These are phyloP conservation scores for Marchantia polymorpha DNA, from an alignment of 225 moss, liverwort and hornwort species.

Conservation along the genomic window DNA sequence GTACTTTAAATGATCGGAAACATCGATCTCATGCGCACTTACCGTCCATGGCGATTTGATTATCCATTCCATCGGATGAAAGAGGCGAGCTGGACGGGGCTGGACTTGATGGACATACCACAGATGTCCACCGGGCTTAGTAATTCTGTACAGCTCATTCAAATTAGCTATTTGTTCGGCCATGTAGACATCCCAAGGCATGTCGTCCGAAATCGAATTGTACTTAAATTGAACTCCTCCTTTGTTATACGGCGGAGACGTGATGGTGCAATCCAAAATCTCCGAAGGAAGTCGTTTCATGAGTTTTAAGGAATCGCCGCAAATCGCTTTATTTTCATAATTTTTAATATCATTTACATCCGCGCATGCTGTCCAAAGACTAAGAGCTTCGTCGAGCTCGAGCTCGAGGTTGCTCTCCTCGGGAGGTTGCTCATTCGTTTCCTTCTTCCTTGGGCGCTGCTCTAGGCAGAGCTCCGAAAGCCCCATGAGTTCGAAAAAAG, in stretches of 20 bases:
- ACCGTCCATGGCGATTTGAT: background rate
- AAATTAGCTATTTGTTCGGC: background rate
- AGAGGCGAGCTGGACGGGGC: background rate
- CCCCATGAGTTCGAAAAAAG: background rate
- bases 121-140: constrained; percentile 1
- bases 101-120: constrained; percentile 3
- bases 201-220: background rate
- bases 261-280: background rate
- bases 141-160: background rate
- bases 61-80: background rate
- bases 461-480: background rate
- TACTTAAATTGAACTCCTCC: background rate
- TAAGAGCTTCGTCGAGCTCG: background rate
- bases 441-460: background rate
- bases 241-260: background rate
- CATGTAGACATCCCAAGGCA: background rate
- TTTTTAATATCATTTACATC: too few species aligned
- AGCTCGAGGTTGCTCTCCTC: background rate
- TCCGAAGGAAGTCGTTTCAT: background rate
- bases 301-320: background rate
- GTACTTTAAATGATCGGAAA: too few species aligned
- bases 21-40: background rate
- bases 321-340: background rate
- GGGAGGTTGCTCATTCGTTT: background rate
- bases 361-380: background rate